These are phyloP conservation scores for Venturiaceae sp. DNA, from an alignment of 2,329 filamentous ascomycete species.

Conservation along the genomic window DNA sequence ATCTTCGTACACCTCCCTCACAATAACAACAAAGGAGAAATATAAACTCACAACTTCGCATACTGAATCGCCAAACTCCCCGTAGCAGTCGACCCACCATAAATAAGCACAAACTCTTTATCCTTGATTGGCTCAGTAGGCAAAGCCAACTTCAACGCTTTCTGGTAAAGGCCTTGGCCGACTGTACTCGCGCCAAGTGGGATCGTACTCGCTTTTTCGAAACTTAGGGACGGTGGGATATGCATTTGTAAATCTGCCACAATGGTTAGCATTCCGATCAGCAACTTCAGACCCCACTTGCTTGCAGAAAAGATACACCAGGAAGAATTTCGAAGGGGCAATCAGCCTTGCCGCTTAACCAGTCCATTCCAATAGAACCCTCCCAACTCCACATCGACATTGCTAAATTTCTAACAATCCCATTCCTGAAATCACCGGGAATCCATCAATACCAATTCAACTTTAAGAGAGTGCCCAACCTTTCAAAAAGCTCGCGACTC, in stretches of 20 bases:
- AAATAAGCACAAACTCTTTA: conserved; percentile 36
- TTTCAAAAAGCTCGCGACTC: too few relatives aligned
- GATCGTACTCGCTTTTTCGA: conserved; percentile 28
- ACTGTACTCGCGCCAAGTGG: conserved; percentile 1
- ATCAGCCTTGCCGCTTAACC: too few relatives aligned
- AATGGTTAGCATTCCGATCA: neutral
- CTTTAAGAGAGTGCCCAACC: too few relatives aligned
- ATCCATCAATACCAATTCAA: too few relatives aligned
- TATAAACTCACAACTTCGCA: conserved; percentile 26
- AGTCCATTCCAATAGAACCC: too few relatives aligned
- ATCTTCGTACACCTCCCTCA: too few relatives aligned
- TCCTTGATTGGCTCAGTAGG: conserved; percentile 21
- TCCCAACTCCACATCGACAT: too few relatives aligned
- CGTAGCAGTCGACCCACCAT: conserved; percentile 42
- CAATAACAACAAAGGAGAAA: too few relatives aligned
- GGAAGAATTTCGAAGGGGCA: too few relatives aligned
- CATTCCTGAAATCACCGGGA: too few relatives aligned
- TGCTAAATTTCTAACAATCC: too few relatives aligned
- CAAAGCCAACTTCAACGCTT: neutral
- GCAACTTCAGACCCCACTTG: neutral
- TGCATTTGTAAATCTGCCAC: conserved; percentile 10
- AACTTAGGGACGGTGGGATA: conserved; percentile 25
- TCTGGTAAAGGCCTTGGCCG: conserved; percentile 9
- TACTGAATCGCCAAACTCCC: conserved; percentile 41
- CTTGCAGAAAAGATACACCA: neutral